Conservation (phyloP, 2,329 filamentous ascomycete species). For the Neonectria sp. region DNA sequence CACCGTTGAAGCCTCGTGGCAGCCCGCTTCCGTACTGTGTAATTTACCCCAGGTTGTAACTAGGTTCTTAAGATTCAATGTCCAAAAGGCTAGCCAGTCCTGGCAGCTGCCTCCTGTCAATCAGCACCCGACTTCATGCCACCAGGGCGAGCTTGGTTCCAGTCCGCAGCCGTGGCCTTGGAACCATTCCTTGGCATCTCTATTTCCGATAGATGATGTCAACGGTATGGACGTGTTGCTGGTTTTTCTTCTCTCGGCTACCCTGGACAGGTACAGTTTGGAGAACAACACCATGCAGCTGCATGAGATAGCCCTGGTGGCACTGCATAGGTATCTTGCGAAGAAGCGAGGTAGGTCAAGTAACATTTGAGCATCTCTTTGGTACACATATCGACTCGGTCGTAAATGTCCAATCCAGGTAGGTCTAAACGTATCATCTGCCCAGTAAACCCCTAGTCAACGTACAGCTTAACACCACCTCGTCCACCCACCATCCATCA, state of each 20-base stretch:
- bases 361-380: not conserved
- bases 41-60: not conserved
- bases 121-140: not conserved
- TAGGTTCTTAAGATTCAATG: not conserved
- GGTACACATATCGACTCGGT: not conserved
- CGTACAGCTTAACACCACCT: not conserved
- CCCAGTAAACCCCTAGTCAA: not conserved
- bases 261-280: not conserved
- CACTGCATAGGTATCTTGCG: not conserved
- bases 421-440: not conserved
- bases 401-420: not conserved
- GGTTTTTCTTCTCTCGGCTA: not conserved
- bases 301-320: not conserved
- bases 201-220: constrained; percentile 2
- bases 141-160: not conserved
- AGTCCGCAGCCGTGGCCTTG: not conserved
- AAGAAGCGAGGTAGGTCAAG: not conserved
- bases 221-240: not conserved
- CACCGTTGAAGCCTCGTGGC: not conserved
- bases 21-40: not conserved
- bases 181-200: constrained; percentile 5
- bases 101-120: not conserved
- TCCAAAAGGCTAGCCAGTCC: not conserved
- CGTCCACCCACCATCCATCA: constrained; percentile 1
- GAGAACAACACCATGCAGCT: not conserved